These are phyloP conservation scores for Leccinum barrowsii DNA, from an alignment of 768 basidiomycete genomes.

Conservation along the genomic window DNA sequence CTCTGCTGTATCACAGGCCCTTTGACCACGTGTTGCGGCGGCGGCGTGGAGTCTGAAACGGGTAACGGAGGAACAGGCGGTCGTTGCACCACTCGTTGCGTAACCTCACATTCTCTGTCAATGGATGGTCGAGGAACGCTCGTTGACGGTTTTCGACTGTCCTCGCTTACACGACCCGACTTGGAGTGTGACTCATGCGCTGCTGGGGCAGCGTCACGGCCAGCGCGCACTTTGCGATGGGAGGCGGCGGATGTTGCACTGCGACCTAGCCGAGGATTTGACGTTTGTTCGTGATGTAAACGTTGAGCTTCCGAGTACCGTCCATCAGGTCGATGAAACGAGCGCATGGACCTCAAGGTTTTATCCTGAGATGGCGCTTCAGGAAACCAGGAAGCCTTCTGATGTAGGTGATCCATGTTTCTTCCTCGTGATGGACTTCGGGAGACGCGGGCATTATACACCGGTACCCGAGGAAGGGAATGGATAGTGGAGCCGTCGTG, in stretches of 20 bases:
- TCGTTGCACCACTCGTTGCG: slow-evolving; percentile 26
- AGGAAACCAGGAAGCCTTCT: slow-evolving; percentile 19
- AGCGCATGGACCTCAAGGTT: slow-evolving; percentile 49
- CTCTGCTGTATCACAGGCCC: slow-evolving; percentile 54
- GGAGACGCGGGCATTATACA: slow-evolving; percentile 13
- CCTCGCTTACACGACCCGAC: slow-evolving; percentile 26
- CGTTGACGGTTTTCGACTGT: slow-evolving; percentile 21
- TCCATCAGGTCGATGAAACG: slow-evolving; percentile 53
- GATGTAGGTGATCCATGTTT: slow-evolving; percentile 19
- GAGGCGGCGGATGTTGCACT: slow-evolving; percentile 32
- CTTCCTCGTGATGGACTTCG: slow-evolving; percentile 22
- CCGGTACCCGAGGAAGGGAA: slow-evolving; percentile 10
- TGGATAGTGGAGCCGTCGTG: slow-evolving; percentile 10
- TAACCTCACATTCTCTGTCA: slow-evolving; percentile 22
- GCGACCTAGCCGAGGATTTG: slow-evolving; percentile 32
- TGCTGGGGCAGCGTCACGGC: slow-evolving; percentile 13
- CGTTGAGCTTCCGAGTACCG: slow-evolving; percentile 35
- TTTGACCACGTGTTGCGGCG: slow-evolving; percentile 29
- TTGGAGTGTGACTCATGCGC: slow-evolving; percentile 18
- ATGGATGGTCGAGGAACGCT: slow-evolving; percentile 18
- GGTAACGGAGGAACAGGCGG: slow-evolving; percentile 40
- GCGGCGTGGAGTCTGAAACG: slow-evolving; percentile 32
- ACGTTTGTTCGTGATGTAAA: slow-evolving; percentile 27
- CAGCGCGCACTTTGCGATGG: slow-evolving; percentile 11
- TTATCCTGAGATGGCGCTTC: slow-evolving; percentile 20